Conservation (phyloP, 1,284 basidiomycete genomes). For the Cutaneotrichosporon arboriforme region DNA sequence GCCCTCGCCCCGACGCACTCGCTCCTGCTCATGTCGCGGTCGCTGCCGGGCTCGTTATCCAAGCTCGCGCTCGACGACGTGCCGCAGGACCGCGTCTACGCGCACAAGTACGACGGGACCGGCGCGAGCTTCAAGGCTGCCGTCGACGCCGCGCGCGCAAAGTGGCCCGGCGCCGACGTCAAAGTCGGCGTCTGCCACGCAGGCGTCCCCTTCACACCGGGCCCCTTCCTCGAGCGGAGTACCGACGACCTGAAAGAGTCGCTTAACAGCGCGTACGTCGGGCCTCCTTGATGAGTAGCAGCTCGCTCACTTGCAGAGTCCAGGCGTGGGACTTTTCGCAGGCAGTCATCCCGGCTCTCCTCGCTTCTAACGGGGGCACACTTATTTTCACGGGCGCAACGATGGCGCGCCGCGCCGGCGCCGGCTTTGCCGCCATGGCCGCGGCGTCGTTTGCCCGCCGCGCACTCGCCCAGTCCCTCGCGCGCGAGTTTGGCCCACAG, state of each 20-base stretch:
- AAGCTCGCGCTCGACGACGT: slow-evolving; percentile 25
- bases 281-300: not conserved
- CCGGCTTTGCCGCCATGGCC: slow-evolving; percentile 34
- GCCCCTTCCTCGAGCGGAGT: slow-evolving; percentile 32
- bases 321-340: slow-evolving; percentile 36
- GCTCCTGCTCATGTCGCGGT: slow-evolving; percentile 43
- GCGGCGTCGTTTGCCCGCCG: slow-evolving; percentile 38
- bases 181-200: slow-evolving; percentile 43
- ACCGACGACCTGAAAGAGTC: slow-evolving; percentile 27
- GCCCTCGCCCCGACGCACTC: slow-evolving; percentile 37
- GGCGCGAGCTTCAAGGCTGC: slow-evolving; percentile 25
- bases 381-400: slow-evolving; percentile 46
- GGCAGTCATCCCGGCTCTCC: slow-evolving; percentile 32
- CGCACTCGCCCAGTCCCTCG: slow-evolving; percentile 38
- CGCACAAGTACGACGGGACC: slow-evolving; percentile 29
- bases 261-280: slow-evolving; percentile 35
- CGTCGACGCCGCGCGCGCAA: slow-evolving; percentile 26
- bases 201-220: slow-evolving; percentile 27
- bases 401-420: slow-evolving; percentile 31
- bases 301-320: not conserved
- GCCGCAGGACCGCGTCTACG: slow-evolving; percentile 23
- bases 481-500: slow-evolving; percentile 48
- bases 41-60: slow-evolving; percentile 33
- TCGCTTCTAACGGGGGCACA: slow-evolving; percentile 27
- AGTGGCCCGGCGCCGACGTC: slow-evolving; percentile 32